These are phyloP conservation scores for Metarhizium album DNA, from an alignment of 2,329 filamentous ascomycete genomes.

Conservation along the genomic window DNA sequence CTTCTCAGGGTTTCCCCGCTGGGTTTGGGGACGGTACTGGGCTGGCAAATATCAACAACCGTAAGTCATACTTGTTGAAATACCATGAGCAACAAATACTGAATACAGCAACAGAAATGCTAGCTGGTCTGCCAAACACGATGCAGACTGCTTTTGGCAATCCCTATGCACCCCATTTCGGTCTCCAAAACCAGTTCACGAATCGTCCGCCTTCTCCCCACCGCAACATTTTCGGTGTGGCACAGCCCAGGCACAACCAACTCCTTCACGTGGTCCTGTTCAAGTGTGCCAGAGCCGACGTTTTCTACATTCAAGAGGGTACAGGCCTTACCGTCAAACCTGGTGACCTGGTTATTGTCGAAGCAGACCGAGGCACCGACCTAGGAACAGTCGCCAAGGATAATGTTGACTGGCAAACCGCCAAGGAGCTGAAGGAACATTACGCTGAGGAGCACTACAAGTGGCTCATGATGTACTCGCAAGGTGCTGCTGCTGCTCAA, in stretches of 20 bases:
- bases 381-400: slow-evolving; percentile 85
- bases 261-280: slow-evolving; percentile 85
- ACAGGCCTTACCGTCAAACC: slow-evolving; percentile 84
- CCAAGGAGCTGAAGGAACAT: slow-evolving; percentile 81
- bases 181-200: slow-evolving; percentile 21
- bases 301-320: slow-evolving; percentile 94
- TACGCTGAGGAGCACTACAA: slow-evolving; percentile 94
- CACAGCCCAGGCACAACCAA: slow-evolving; percentile 54
- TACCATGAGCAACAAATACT: slow-evolving; percentile 3
- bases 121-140: slow-evolving; percentile 14
- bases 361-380: slow-evolving; percentile 92
- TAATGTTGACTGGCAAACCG: slow-evolving; percentile 78
- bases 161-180: slow-evolving; percentile 37
- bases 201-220: slow-evolving; percentile 46
- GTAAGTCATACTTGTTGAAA: slow-evolving; percentile 22
- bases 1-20: slow-evolving; percentile 30
- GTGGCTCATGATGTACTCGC: slow-evolving; percentile 98
- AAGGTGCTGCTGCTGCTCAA: slow-evolving; percentile 55
- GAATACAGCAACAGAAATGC: slow-evolving; percentile 14
- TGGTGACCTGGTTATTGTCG: slow-evolving; percentile 92
- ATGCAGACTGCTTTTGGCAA: slow-evolving; percentile 20
- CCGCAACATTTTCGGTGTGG: slow-evolving; percentile 49
- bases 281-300: slow-evolving; percentile 89
- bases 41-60: slow-evolving; percentile 27
- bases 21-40: slow-evolving; percentile 28